Conservation (phyloP, 208 protist genomes). For the Borovskyia barvae region DNA sequence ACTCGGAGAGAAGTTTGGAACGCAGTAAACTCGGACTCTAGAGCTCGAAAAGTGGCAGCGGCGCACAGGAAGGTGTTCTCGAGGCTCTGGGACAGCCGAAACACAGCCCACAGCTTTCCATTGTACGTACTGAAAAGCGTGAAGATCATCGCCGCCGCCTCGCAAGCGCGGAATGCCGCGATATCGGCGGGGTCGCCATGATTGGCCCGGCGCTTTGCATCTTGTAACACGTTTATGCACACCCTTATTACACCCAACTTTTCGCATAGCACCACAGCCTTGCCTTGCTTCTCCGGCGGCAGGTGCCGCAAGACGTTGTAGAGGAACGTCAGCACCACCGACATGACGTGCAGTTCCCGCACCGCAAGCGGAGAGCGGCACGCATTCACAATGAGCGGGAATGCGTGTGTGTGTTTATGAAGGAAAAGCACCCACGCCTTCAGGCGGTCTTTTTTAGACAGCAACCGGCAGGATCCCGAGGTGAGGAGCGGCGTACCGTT, state of each 20-base stretch:
- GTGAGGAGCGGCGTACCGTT: not conserved
- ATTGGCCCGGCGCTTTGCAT: conserved; percentile 18
- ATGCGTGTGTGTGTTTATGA: conserved; percentile 50
- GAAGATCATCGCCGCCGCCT: conserved; percentile 43
- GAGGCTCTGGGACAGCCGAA: conserved; percentile 40
- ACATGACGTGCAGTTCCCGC: conserved; percentile 29
- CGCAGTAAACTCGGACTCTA: conserved; percentile 19
- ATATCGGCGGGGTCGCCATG: conserved; percentile 1
- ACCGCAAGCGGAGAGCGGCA: conserved; percentile 38
- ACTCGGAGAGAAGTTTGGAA: conserved; percentile 10
- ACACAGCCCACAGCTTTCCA: conserved; percentile 28
- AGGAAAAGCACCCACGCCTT: conserved; percentile 55
- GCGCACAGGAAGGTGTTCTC: conserved; percentile 20
- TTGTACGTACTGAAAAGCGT: conserved; percentile 33
- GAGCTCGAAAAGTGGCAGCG: conserved; percentile 6
- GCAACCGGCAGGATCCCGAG: conserved; percentile 5
- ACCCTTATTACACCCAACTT: conserved; percentile 41
- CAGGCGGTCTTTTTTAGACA: conserved; percentile 20
- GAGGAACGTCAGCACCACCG: conserved; percentile 49
- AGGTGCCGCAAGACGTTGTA: conserved; percentile 69
- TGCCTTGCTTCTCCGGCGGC: conserved; percentile 29
- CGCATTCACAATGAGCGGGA: conserved; percentile 47
- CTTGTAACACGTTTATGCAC: conserved; percentile 38
- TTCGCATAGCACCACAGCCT: conserved; percentile 45
- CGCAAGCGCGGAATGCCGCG: conserved; percentile 25